phyloP scores from a whole-genome alignment of 2,329 filamentous ascomycete species.

The Aspergillus unguis region DNA sequence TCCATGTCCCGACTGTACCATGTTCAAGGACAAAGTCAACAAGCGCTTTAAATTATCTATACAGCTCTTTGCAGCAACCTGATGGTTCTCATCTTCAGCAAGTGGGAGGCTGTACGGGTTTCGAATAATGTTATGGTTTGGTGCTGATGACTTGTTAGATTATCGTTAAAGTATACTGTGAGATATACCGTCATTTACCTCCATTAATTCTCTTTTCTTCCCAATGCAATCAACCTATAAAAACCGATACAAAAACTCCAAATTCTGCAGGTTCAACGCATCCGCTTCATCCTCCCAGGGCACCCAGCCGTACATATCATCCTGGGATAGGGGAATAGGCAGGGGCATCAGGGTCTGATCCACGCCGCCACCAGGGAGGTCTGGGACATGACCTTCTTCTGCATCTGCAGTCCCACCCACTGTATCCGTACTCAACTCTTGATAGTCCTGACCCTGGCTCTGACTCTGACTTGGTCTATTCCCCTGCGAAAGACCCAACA shows the following conservation, averaged over 20 bases:
- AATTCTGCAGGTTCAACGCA: slow-evolving; percentile 12
- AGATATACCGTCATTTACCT: no score
- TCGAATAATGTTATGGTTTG: no score
- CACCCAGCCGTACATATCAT: slow-evolving; percentile 15
- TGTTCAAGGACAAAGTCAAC: neutral
- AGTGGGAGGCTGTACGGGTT: no score
- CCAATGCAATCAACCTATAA: neutral
- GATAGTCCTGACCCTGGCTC: neutral
- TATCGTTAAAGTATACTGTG: no score
- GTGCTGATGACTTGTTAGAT: no score
- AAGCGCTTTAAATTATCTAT: neutral
- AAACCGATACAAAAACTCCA: slow-evolving; percentile 15
- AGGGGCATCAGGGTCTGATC: neutral
- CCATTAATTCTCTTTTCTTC: no score
- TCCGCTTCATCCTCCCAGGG: slow-evolving; percentile 8
- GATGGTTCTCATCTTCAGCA: neutral
- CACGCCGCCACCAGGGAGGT: neutral
- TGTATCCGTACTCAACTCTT: neutral
- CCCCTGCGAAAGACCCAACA: slow-evolving; percentile 26
- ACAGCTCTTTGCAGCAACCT: neutral
- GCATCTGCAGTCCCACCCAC: neutral
- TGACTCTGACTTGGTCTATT: neutral
- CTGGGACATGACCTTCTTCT: neutral
- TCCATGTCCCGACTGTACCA: neutral
- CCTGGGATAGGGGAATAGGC: neutral